Evolutionary conservation across 2,329 filamentous ascomycete species (phyloP), one percentile per base, ranked within the genome.

Genomic region (Periconia sp.): DNA sequence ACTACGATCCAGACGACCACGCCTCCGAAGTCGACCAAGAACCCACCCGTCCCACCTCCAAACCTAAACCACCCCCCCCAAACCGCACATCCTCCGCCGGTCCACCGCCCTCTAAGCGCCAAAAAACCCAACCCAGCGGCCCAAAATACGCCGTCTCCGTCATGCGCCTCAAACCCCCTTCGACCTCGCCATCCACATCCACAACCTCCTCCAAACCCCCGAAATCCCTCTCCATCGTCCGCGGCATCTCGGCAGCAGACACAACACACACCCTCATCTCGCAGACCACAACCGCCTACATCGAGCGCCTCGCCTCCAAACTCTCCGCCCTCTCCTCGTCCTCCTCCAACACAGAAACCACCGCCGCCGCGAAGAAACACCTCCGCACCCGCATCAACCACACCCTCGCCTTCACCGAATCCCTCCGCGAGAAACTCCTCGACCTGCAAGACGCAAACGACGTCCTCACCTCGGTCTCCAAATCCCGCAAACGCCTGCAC

Each of bases 391-490:
- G 80, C 53, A 71, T 75, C 55, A 79, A 78, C 49, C 75, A 78
- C 6, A 74, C 82, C 1, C 70, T 81, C 37, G 73, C 74, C 6
- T 83, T 79, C 61, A 75, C 76, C 14, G 68, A 74, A 9, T 77
- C 79, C 47, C 66, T 84, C 17, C 76, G 78, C 17, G 76, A 78
- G 27, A 76, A 78, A 19, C 66, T 84, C 2, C 75, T 82, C 44
- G 77, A 80, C 42, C 66, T 83, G 27, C 81, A 80, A 54, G 79
- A 81, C 57, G 76, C 80, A 19, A 74, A 82, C 2, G 79, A 83
- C 54, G 77, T 79, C 49, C 77, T 81, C 52, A 68, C 74, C 2
- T 37, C 15, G 5, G 73, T 81, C 20, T 74, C 76, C 23, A 70
- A 75, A 47, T 76, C 79, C 52, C 60, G 80, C 44, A 78, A 76